phyloP scores from a whole-genome alignment of 192 early-diverging fungal species.

The Rhizophagus prolifer region DNA sequence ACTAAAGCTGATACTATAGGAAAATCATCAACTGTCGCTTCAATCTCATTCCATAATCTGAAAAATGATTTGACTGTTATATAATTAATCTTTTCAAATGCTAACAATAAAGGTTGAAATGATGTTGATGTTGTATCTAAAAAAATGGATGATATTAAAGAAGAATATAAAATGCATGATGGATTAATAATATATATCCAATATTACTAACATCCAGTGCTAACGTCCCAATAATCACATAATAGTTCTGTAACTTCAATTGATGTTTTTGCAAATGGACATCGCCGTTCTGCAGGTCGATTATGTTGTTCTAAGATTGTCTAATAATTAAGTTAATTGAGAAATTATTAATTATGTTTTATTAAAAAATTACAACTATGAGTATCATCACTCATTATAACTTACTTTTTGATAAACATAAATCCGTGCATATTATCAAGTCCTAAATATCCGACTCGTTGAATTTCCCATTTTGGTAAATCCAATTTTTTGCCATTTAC shows the following conservation, averaged over 20 bases:
- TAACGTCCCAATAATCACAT: constrained; percentile 69
- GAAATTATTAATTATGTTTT: constrained; percentile 36
- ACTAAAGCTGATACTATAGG: constrained; percentile 58
- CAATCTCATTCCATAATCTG: constrained; percentile 66
- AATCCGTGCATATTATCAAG: constrained; percentile 61
- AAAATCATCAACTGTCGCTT: constrained; percentile 50
- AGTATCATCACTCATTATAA: background rate
- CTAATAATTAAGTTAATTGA: constrained; percentile 31
- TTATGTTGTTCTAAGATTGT: constrained; percentile 46
- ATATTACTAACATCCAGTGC: constrained; percentile 47
- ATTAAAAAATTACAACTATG: no score
- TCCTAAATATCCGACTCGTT: constrained; percentile 65
- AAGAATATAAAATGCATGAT: constrained; percentile 31
- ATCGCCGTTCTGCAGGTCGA: constrained; percentile 42
- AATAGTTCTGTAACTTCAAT: constrained; percentile 67
- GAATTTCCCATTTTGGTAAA: constrained; percentile 65
- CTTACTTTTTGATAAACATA: constrained; percentile 51
- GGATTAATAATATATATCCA: no score
- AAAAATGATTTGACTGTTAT: constrained; percentile 56
- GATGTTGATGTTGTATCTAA: constrained; percentile 52
- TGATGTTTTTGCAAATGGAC: constrained; percentile 61
- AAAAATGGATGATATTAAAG: background rate
- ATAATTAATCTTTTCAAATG: constrained; percentile 56
- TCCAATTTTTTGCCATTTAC: constrained; percentile 64
- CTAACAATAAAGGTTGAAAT: constrained; percentile 64